Conservation (phyloP, 2,329 filamentous ascomycete genomes). For the Phyllosticta capitalensis region DNA sequence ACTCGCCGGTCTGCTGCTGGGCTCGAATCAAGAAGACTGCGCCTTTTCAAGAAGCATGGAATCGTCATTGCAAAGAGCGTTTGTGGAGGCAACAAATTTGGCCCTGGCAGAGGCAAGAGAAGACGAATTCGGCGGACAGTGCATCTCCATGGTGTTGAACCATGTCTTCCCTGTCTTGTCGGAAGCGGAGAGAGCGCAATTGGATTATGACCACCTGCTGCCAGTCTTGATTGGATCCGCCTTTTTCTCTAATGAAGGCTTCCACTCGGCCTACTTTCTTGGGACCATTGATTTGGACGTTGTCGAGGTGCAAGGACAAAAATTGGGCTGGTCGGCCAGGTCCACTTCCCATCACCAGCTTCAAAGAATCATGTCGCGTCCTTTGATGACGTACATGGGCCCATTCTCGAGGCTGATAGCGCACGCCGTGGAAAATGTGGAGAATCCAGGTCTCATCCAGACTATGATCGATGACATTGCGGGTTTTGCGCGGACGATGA, state of each 20-base stretch:
- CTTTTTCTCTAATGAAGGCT: constrained; percentile 60
- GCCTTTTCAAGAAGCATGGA: constrained; percentile 53
- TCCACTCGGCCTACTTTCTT: constrained; percentile 68
- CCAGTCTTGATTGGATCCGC: constrained; percentile 60
- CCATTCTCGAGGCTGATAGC: constrained; percentile 56
- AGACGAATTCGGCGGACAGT: constrained; percentile 38
- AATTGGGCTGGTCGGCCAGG: constrained; percentile 53
- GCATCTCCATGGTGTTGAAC: constrained; percentile 61
- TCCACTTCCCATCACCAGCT: constrained; percentile 54
- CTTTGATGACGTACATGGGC: constrained; percentile 57
- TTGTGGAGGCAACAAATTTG: constrained; percentile 68
- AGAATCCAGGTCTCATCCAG: constrained; percentile 39
- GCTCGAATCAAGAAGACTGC: constrained; percentile 52
- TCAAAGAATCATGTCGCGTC: constrained; percentile 48
- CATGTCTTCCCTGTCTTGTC: constrained; percentile 67
- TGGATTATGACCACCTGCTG: constrained; percentile 60
- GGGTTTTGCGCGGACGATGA: constrained; percentile 55
- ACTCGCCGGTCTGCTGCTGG: constrained; percentile 67
- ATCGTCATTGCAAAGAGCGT: constrained; percentile 59
- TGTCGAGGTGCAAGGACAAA: constrained; percentile 39
- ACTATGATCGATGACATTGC: constrained; percentile 55
- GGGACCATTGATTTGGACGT: constrained; percentile 60
- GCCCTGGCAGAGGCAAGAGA: constrained; percentile 52
- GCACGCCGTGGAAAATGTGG: constrained; percentile 52
- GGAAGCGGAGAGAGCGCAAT: constrained; percentile 44